These are phyloP conservation scores for Amborella trichopoda DNA, from an alignment of 164 flowering plant species.

Conservation along the genomic window DNA sequence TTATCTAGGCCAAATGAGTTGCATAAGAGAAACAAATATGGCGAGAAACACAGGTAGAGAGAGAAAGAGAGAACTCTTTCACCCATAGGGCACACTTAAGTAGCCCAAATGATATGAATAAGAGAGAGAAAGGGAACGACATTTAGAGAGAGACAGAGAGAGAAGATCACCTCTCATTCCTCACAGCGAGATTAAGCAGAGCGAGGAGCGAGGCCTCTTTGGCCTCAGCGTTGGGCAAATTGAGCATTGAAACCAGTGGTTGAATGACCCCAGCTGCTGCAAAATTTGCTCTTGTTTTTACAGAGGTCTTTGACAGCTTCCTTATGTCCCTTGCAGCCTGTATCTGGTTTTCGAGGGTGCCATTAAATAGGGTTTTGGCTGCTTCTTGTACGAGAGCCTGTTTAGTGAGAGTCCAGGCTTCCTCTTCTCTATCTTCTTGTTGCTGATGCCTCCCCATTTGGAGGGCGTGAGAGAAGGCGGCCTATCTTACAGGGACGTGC, in stretches of 20 bases:
- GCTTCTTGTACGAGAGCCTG: slow-evolving; percentile 17
- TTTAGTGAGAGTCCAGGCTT: slow-evolving; percentile 15
- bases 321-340: slow-evolving; percentile 62
- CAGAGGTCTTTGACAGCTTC: slow-evolving; percentile 37
- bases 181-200: slow-evolving; percentile 63
- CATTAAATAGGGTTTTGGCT: slow-evolving; percentile 19
- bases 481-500: too few species aligned
- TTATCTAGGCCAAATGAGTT: too few species aligned
- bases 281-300: slow-evolving; percentile 32
- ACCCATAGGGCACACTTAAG: too few species aligned
- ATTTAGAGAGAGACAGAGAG: background rate
- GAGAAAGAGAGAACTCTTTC: too few species aligned
- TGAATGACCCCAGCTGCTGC: slow-evolving; percentile 55
- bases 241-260: slow-evolving; percentile 55
- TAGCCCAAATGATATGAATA: too few species aligned
- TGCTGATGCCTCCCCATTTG: background rate
- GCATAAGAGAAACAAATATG: too few species aligned
- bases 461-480: background rate
- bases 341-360: slow-evolving; percentile 25
- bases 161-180: slow-evolving; percentile 41
- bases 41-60: too few species aligned
- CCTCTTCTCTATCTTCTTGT: slow-evolving; percentile 5
- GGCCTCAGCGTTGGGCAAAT: slow-evolving; percentile 26
- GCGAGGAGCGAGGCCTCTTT: slow-evolving; percentile 57
- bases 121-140: background rate